These are phyloP conservation scores for Aspergillus uvarum DNA, from an alignment of 2,329 filamentous ascomycete genomes.

Conservation along the genomic window DNA sequence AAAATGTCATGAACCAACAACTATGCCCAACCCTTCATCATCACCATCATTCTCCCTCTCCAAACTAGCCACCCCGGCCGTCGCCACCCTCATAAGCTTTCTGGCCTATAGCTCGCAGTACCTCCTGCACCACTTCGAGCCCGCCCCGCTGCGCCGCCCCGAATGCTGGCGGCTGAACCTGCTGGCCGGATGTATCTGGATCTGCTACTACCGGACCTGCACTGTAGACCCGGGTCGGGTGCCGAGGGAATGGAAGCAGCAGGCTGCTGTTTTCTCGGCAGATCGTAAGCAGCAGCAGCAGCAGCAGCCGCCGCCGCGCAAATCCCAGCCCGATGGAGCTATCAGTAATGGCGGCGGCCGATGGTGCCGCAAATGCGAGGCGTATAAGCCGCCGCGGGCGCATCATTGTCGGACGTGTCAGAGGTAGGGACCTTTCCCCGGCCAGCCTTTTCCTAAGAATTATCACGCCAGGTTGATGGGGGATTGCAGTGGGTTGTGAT, in stretches of 20 bases:
- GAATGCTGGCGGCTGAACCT: constrained; percentile 57
- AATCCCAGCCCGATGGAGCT: too few relatives aligned
- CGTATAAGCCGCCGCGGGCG: constrained; percentile 60
- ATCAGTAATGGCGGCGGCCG: constrained; percentile 18
- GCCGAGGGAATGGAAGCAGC: constrained; percentile 43
- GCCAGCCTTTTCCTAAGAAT: too few relatives aligned
- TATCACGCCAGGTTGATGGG: too few relatives aligned
- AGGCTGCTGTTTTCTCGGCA: neutral
- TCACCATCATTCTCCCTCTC: constrained; percentile 28
- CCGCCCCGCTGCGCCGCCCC: constrained; percentile 49
- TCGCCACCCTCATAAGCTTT: constrained; percentile 57
- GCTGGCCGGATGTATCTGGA: constrained; percentile 55
- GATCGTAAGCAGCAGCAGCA: neutral
- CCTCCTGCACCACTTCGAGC: constrained; percentile 56
- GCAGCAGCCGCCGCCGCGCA: constrained; percentile 11
- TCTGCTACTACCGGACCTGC: constrained; percentile 61
- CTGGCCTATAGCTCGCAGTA: constrained; percentile 61
- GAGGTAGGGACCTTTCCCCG: constrained; percentile 44
- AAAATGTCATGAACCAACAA: too few relatives aligned
- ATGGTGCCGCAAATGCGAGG: constrained; percentile 64
- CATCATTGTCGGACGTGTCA: constrained; percentile 66
- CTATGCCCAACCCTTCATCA: constrained; percentile 10
- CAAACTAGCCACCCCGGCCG: constrained; percentile 54
- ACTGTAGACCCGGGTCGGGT: constrained; percentile 59
- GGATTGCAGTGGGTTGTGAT: too few relatives aligned